phyloP scores from a whole-genome alignment of 2,329 filamentous ascomycete genomes.

The Saccharata proteae region DNA sequence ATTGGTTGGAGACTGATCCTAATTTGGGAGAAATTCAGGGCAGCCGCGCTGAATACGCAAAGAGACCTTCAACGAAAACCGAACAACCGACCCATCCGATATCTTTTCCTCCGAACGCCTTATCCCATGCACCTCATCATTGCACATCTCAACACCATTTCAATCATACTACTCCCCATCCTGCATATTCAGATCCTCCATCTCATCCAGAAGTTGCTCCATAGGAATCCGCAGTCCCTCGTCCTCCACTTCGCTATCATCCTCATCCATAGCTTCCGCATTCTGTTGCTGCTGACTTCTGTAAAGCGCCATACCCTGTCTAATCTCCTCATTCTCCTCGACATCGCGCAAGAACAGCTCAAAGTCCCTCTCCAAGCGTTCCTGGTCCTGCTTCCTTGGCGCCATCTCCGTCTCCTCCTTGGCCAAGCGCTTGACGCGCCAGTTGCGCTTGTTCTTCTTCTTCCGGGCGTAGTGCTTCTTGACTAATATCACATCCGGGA shows the following conservation, averaged over 20 bases:
- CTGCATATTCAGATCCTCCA: conserved; percentile 73
- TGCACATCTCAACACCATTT: no score
- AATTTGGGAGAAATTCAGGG: no score
- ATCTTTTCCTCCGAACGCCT: no score
- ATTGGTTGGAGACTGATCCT: no score
- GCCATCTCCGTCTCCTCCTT: conserved; percentile 80
- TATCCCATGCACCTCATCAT: no score
- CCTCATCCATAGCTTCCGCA: conserved; percentile 53
- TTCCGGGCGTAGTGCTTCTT: conserved; percentile 92
- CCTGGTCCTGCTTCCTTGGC: conserved; percentile 77
- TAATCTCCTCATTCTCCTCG: conserved; percentile 84
- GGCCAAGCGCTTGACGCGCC: conserved; percentile 89
- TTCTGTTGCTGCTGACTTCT: conserved; percentile 52
- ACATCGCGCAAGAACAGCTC: conserved; percentile 96
- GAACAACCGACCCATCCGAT: no score
- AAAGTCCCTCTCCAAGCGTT: conserved; percentile 82
- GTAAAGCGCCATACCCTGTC: conserved; percentile 75
- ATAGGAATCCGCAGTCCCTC: conserved; percentile 42
- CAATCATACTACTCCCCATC: conserved; percentile 34
- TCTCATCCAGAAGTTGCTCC: conserved; percentile 67
- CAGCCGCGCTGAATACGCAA: no score
- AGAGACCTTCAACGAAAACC: no score
- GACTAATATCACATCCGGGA: conserved; percentile 88
- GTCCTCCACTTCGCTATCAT: conserved; percentile 40
- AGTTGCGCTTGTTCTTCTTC: conserved; percentile 69